Evolutionary conservation across 495 filamentous ascomycete genomes (phyloP).

Genomic region (Xylaria telfairii): DNA sequence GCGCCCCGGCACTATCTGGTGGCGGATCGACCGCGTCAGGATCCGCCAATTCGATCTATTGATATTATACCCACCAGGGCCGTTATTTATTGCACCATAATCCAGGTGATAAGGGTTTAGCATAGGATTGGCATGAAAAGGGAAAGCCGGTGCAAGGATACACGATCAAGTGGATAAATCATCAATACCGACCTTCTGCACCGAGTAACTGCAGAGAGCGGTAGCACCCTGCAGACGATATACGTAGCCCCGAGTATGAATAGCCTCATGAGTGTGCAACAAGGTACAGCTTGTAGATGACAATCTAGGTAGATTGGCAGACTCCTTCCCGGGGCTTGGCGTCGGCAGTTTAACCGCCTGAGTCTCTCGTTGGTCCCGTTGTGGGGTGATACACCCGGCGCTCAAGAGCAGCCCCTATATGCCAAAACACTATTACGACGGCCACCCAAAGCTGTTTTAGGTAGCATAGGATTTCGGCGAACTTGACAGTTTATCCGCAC

Average conservation of each 20-base stretch:
- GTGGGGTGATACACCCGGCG: neutral
- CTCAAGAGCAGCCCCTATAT: neutral
- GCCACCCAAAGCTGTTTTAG: neutral
- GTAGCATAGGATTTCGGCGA: neutral
- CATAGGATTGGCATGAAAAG: neutral
- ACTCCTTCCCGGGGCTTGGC: neutral
- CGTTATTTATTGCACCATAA: constrained; percentile 14
- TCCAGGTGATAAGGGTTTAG: neutral
- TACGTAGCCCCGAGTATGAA: neutral
- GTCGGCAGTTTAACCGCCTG: constrained; percentile 21
- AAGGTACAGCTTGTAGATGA: constrained; percentile 13
- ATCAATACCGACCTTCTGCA: neutral
- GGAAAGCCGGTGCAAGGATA: neutral
- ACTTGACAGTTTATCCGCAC: constrained; percentile 15
- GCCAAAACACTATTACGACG: neutral
- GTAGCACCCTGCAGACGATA: constrained; percentile 14
- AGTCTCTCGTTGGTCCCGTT: neutral
- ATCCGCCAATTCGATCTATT: constrained; percentile 15
- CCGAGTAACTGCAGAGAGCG: neutral
- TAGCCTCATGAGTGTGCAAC: neutral
- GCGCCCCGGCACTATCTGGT: neutral
- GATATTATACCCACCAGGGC: constrained; percentile 8
- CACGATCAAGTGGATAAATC: neutral
- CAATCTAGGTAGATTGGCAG: constrained; percentile 20
- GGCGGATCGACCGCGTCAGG: neutral